Percentiles rank a stretch among this genome's conserved stretches.
These are phyloP conservation scores for Fusarium penzigii DNA, from an alignment of 2,329 filamentous ascomycete genomes.

Conservation along the genomic window DNA sequence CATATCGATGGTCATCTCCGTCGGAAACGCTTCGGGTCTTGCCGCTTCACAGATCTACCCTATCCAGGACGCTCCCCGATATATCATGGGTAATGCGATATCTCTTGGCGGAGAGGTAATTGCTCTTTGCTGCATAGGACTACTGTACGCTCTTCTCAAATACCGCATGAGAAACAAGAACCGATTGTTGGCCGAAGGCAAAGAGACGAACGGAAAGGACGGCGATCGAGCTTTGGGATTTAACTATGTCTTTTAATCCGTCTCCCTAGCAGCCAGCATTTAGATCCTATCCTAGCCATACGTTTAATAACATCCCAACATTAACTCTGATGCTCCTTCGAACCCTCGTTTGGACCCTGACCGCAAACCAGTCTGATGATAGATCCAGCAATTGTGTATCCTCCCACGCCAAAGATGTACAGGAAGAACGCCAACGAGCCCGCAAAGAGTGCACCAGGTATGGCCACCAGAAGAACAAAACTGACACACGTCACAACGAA, in stretches of 20 bases:
- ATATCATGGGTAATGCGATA: slow-evolving; percentile 32
- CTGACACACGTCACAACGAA: neutral
- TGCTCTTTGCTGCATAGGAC: slow-evolving; percentile 26
- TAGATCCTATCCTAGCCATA: too few relatives aligned
- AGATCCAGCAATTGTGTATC: neutral
- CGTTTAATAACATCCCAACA: too few relatives aligned
- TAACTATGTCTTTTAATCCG: slow-evolving; percentile 29
- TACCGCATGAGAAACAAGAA: slow-evolving; percentile 31
- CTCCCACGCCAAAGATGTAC: neutral
- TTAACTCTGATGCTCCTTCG: neutral
- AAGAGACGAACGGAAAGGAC: slow-evolving; percentile 19
- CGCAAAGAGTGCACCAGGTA: neutral
- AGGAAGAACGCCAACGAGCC: neutral
- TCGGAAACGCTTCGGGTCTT: slow-evolving; percentile 50
- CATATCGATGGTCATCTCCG: slow-evolving; percentile 47
- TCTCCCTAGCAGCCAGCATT: too few relatives aligned
- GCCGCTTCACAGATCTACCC: slow-evolving; percentile 48
- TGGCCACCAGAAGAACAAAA: neutral
- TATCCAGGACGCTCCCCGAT: slow-evolving; percentile 21
- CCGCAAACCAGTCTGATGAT: neutral
- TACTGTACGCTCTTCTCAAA: slow-evolving; percentile 29
- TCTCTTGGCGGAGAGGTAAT: slow-evolving; percentile 29
- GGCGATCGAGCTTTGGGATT: slow-evolving; percentile 17
- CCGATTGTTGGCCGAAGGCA: slow-evolving; percentile 22
- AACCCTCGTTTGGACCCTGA: neutral